A percentile compares a stretch with the other conserved stretches of the same genome.
These are phyloP conservation scores for Rosa persica DNA, from an alignment of 306 rosid genomes.

Conservation along the genomic window DNA sequence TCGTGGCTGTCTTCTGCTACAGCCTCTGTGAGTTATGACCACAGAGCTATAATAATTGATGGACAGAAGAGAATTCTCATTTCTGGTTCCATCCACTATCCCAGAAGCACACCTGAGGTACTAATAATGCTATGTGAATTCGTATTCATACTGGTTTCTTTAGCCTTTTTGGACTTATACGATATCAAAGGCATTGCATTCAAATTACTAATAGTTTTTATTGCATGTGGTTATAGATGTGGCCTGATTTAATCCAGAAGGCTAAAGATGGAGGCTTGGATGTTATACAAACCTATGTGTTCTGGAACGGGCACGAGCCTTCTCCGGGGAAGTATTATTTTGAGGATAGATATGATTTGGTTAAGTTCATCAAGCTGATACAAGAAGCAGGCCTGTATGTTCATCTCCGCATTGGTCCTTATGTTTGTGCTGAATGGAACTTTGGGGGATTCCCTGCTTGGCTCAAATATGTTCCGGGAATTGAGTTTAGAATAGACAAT, in stretches of 20 bases:
- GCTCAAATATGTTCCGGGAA: slow-evolving; percentile 86
- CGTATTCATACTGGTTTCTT: not conserved
- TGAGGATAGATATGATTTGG: slow-evolving; percentile 82
- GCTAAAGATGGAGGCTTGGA: slow-evolving; percentile 99
- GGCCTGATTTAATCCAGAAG: slow-evolving; percentile 88
- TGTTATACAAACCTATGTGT: slow-evolving; percentile 89
- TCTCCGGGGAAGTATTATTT: slow-evolving; percentile 88
- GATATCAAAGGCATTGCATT: not conserved
- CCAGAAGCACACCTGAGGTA: slow-evolving; percentile 97
- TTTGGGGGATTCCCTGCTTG: slow-evolving; percentile 98
- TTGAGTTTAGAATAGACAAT: slow-evolving; percentile 83
- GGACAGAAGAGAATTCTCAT: slow-evolving; percentile 70
- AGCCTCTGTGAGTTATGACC: slow-evolving; percentile 72
- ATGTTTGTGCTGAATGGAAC: slow-evolving; percentile 92
- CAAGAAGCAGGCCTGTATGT: slow-evolving; percentile 86
- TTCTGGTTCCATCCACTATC: slow-evolving; percentile 96
- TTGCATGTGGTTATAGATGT: slow-evolving; percentile 51
- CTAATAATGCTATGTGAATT: slow-evolving; percentile 23
- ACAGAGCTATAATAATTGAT: slow-evolving; percentile 62
- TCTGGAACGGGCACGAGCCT: slow-evolving; percentile 98
- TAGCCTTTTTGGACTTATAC: not conserved
- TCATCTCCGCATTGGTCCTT: slow-evolving; percentile 95
- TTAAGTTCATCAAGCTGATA: slow-evolving; percentile 79
- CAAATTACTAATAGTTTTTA: not conserved
- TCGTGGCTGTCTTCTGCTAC: slow-evolving; percentile 43